Evolutionary conservation across 495 filamentous ascomycete species (phyloP).

Genomic region (Aspergillus steynii): DNA sequence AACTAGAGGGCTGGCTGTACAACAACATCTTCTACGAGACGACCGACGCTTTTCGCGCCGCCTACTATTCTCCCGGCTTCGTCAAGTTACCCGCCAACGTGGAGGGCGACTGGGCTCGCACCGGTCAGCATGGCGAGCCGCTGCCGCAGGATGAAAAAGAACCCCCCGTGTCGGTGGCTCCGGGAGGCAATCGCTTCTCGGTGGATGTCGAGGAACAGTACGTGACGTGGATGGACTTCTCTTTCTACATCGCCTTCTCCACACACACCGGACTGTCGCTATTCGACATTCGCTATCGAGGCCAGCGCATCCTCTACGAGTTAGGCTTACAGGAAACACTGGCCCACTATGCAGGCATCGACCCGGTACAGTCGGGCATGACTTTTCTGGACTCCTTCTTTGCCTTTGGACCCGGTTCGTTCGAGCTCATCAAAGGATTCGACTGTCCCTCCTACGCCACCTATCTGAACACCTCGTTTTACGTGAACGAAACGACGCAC

Average conservation of each 20-base stretch:
- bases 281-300: conserved; percentile 19
- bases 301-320: conserved; percentile 19
- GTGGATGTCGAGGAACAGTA: conserved; percentile 18
- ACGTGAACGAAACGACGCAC: conserved; percentile 15
- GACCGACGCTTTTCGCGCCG: conserved; percentile 17
- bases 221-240: conserved; percentile 22
- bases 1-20: conserved; percentile 20
- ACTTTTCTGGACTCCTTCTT: conserved; percentile 22
- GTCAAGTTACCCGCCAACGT: conserved; percentile 16
- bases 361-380: conserved; percentile 19
- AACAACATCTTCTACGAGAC: conserved; percentile 23
- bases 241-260: conserved; percentile 20
- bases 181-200: conserved; percentile 16
- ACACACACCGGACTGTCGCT: conserved; percentile 17
- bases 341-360: conserved; percentile 20
- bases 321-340: conserved; percentile 19
- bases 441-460: conserved; percentile 20
- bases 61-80: conserved; percentile 19
- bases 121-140: conserved; percentile 15
- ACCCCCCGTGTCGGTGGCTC: conserved; percentile 16
- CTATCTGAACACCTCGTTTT: conserved; percentile 21
- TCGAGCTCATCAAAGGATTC: conserved; percentile 19
- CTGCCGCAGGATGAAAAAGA: conserved; percentile 15
- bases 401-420: conserved; percentile 17
- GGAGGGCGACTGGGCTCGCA: conserved; percentile 19